phyloP scores from a whole-genome alignment of 768 basidiomycete genomes.

The Leccinum subtestaceum region DNA sequence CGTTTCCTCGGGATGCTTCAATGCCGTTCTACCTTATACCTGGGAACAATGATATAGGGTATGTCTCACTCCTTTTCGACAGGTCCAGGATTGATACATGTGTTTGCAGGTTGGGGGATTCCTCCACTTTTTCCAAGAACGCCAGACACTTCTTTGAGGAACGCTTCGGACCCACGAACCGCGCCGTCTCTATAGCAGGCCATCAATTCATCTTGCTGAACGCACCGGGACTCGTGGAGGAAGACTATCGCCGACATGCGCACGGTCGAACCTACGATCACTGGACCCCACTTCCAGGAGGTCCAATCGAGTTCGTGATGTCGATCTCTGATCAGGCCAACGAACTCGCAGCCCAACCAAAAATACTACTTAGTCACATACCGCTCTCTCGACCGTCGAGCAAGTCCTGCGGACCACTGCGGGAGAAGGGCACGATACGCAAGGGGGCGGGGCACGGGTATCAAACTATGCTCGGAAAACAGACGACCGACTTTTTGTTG shows the following conservation, averaged over 20 bases:
- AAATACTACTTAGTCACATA: conserved; percentile 79
- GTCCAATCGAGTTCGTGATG: conserved; percentile 60
- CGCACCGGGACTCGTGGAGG: conserved; percentile 77
- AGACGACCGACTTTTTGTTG: conserved; percentile 73
- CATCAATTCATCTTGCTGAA: conserved; percentile 73
- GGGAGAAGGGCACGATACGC: conserved; percentile 70
- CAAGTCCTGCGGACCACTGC: conserved; percentile 71
- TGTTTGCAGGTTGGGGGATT: conserved; percentile 50
- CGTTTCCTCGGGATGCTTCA: conserved; percentile 47
- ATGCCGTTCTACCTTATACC: conserved; percentile 57
- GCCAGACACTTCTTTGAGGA: conserved; percentile 57
- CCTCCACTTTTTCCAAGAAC: conserved; percentile 47
- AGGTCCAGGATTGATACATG: not conserved
- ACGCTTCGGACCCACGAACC: conserved; percentile 70
- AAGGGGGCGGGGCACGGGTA: conserved; percentile 79
- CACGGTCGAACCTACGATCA: conserved; percentile 46
- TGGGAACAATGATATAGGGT: conserved; percentile 84
- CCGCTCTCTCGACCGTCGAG: conserved; percentile 75
- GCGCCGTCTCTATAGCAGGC: conserved; percentile 57
- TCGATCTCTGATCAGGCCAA: conserved; percentile 36
- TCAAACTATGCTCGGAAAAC: conserved; percentile 78
- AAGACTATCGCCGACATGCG: conserved; percentile 67
- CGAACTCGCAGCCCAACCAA: conserved; percentile 21
- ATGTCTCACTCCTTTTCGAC: conserved; percentile 17
- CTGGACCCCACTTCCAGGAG: conserved; percentile 53